phyloP scores from a whole-genome alignment of 306 rosid species.

The Ormosia semicastrata region DNA sequence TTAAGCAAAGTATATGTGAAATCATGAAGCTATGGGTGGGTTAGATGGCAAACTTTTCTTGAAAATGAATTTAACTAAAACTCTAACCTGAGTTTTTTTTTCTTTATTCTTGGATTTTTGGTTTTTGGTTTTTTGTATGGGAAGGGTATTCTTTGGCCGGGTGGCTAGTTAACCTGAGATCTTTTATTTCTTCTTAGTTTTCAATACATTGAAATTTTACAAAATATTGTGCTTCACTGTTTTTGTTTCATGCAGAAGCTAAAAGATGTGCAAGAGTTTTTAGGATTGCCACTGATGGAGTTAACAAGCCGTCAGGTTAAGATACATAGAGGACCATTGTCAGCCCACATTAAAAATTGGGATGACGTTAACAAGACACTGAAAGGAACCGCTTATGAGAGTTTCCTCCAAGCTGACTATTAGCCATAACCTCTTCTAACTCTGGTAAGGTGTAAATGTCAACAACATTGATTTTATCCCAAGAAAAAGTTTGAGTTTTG shows the following conservation, averaged over 20 bases:
- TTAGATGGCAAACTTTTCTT: background rate
- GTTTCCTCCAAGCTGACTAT: conserved; percentile 61
- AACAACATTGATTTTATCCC: conserved; percentile 32
- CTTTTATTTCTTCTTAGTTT: background rate
- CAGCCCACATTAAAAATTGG: conserved; percentile 73
- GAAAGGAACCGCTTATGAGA: conserved; percentile 62
- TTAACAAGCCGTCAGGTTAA: conserved; percentile 80
- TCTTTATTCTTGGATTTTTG: too few species aligned
- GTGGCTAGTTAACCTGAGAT: background rate
- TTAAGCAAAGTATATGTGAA: background rate
- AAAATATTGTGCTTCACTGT: background rate
- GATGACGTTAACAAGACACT: conserved; percentile 65
- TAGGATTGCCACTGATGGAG: conserved; percentile 60
- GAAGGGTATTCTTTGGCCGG: background rate
- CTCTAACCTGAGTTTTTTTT: background rate
- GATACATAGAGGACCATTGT: conserved; percentile 69
- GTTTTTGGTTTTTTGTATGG: too few species aligned
- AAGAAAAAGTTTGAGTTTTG: conserved; percentile 21
- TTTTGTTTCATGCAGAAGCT: conserved; percentile 55
- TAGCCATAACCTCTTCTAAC: conserved; percentile 40
- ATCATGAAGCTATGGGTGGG: background rate
- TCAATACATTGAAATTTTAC: background rate
- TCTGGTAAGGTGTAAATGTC: conserved; percentile 50
- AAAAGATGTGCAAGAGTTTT: conserved; percentile 67
- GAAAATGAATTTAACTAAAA: background rate